Percentiles rank a stretch among this genome's conserved stretches.
These are phyloP conservation scores for Chytriomyces sp. DNA, from an alignment of 192 early-diverging fungal species.

Conservation along the genomic window DNA sequence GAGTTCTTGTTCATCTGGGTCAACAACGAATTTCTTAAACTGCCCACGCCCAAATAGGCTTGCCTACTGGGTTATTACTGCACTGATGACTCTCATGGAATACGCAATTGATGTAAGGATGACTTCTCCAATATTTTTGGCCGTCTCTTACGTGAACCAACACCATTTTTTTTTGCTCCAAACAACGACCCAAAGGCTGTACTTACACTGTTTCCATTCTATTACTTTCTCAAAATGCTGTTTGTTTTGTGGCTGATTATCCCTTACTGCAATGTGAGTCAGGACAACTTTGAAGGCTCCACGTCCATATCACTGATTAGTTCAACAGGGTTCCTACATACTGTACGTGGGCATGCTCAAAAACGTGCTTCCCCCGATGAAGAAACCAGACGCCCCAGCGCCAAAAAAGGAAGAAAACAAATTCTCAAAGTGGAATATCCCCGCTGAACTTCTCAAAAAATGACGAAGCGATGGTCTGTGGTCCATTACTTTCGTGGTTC, in stretches of 20 bases:
- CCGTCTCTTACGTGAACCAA: background rate
- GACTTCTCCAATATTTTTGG: background rate
- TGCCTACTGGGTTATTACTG: constrained; percentile 22
- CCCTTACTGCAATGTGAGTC: constrained; percentile 22
- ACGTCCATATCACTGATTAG: no score
- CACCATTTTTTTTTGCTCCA: background rate
- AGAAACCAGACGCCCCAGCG: constrained; percentile 6
- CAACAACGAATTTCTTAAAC: background rate
- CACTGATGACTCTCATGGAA: constrained; percentile 5
- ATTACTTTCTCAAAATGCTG: constrained; percentile 30
- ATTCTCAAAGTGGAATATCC: constrained; percentile 1
- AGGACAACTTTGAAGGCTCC: background rate
- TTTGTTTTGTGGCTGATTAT: constrained; percentile 26
- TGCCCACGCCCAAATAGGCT: background rate
- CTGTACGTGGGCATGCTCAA: constrained; percentile 22
- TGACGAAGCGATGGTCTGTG: no score
- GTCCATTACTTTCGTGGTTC: no score
- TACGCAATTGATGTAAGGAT: constrained; percentile 3
- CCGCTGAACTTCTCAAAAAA: background rate
- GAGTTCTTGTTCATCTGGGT: background rate
- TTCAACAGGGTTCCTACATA: constrained; percentile 12
- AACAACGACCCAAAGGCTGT: background rate
- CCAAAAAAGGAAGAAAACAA: background rate
- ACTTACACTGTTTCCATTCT: constrained; percentile 22
- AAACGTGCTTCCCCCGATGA: constrained; percentile 13